Evolutionary conservation across 768 basidiomycete species (phyloP).

Genomic region (Cystobasidium ongulense): DNA sequence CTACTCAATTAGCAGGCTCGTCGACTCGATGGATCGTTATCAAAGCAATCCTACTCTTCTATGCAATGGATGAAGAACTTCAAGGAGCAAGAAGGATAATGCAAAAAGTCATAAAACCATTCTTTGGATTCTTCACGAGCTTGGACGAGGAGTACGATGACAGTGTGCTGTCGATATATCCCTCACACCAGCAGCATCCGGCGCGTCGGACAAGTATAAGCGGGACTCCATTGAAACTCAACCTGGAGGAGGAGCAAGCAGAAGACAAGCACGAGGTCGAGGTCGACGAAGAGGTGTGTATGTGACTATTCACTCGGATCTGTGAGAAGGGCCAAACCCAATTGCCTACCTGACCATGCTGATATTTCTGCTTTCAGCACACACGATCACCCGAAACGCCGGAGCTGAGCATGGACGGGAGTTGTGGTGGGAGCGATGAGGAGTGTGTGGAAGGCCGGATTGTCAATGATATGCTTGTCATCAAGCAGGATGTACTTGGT

Average conservation of each 20-base stretch:
- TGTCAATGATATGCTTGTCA: not conserved
- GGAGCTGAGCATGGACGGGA: constrained; percentile 25
- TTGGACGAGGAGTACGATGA: not conserved
- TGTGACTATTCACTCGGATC: not conserved
- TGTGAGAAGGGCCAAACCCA: not conserved
- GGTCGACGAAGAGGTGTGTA: constrained; percentile 19
- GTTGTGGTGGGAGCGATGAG: constrained; percentile 6
- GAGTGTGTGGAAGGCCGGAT: not conserved
- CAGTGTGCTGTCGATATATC: not conserved
- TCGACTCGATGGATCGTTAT: constrained; percentile 9
- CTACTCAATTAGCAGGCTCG: constrained; percentile 12
- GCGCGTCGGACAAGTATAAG: not conserved
- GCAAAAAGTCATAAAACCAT: constrained; percentile 12
- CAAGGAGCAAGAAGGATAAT: constrained; percentile 25
- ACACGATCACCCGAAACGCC: not conserved
- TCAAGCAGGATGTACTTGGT: not conserved
- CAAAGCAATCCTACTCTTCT: constrained; percentile 23
- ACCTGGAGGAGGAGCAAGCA: not conserved
- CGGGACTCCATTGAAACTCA: not conserved
- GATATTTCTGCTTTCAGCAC: not conserved
- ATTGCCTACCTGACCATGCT: too few species aligned
- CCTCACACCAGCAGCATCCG: not conserved
- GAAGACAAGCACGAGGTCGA: not conserved
- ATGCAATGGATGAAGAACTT: constrained; percentile 23
- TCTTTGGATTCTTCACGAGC: constrained; percentile 22